A percentile compares a stretch with the other conserved stretches of the same genome.
Evolutionary conservation across 2,329 filamentous ascomycete genomes (phyloP).

Genomic region (Aspergillus japonicus): DNA sequence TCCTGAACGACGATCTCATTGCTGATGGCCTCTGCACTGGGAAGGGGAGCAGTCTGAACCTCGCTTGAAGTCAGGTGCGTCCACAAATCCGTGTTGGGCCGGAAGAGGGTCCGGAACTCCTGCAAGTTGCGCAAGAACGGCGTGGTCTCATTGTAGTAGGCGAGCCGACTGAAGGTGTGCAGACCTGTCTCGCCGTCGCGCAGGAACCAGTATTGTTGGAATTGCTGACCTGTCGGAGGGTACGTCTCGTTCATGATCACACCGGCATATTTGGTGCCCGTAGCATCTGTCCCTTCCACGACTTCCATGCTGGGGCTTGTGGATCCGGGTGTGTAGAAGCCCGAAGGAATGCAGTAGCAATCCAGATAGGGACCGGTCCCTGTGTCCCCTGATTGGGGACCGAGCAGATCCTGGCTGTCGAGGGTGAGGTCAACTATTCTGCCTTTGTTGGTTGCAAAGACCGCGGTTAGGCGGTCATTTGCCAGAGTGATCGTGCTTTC

Average conservation of each 20-base stretch:
- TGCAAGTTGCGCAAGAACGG: constrained; percentile 59
- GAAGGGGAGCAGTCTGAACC: constrained; percentile 54
- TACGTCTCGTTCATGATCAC: constrained; percentile 62
- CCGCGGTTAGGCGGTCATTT: constrained; percentile 48
- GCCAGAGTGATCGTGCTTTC: constrained; percentile 32
- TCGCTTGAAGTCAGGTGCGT: constrained; percentile 62
- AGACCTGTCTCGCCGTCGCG: constrained; percentile 62
- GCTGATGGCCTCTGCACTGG: constrained; percentile 36
- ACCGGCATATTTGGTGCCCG: constrained; percentile 55
- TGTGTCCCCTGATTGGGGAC: constrained; percentile 41
- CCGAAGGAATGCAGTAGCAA: constrained; percentile 61
- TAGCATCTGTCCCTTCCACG: constrained; percentile 52
- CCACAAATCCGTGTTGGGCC: constrained; percentile 60
- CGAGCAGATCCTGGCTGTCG: constrained; percentile 55
- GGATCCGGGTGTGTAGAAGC: constrained; percentile 59
- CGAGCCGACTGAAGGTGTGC: constrained; percentile 60
- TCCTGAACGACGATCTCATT: constrained; percentile 59
- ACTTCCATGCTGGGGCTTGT: constrained; percentile 52
- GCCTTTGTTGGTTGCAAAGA: constrained; percentile 46
- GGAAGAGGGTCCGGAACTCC: constrained; percentile 62
- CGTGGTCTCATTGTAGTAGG: constrained; percentile 58
- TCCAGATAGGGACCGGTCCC: constrained; percentile 61
- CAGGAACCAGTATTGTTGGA: constrained; percentile 67
- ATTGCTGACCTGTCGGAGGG: constrained; percentile 55
- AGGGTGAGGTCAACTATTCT: constrained; percentile 46